Evolutionary conservation across 306 rosid genomes (phyloP).

Genomic region (Dryas octopetala): DNA sequence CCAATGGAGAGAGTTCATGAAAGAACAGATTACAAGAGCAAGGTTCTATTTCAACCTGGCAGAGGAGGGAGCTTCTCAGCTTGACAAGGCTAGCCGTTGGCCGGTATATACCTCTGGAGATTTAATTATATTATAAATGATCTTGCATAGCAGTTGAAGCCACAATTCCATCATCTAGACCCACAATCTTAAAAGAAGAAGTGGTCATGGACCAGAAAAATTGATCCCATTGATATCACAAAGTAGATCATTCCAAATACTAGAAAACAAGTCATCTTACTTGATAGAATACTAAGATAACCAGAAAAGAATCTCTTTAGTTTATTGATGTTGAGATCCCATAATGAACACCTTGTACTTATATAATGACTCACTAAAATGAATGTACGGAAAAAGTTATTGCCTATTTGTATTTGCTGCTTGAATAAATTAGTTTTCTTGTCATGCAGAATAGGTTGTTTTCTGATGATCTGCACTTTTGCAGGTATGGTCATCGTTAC

Average conservation of each 20-base stretch:
- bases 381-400: no score
- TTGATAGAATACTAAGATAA: neutral
- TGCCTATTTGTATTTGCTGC: neutral
- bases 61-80: conserved; percentile 85
- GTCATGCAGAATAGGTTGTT: no score
- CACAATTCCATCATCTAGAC: no score
- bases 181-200: no score
- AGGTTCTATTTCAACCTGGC: conserved; percentile 70
- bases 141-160: no score
- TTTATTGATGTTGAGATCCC: no score
- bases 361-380: no score
- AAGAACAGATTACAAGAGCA: conserved; percentile 79
- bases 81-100: conserved; percentile 87
- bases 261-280: neutral
- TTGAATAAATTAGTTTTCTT: neutral
- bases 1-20: conserved; percentile 79
- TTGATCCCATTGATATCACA: neutral
- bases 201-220: no score
- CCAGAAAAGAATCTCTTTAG: neutral
- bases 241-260: neutral
- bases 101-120: conserved; percentile 43
- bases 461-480: conserved; percentile 9
- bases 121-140: no score
- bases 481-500: conserved; percentile 83
- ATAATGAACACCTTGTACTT: no score